Evolutionary conservation across 75 land plant genomes (phyloP).

Genomic region (Sequoiadendron giganteum): DNA sequence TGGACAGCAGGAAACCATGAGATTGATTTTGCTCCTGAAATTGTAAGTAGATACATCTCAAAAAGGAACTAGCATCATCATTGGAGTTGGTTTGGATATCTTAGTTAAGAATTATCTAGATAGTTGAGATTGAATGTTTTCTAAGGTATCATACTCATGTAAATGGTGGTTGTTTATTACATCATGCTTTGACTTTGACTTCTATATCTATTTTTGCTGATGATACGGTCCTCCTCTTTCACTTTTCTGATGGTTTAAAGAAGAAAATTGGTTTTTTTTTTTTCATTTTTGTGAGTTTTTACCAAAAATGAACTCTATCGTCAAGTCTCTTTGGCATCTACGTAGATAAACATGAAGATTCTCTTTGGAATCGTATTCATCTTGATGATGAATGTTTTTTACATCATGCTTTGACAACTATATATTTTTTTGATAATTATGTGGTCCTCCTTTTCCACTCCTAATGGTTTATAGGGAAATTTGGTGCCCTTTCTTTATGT

Average conservation of each 20-base stretch:
- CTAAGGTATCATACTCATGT: too few relatives aligned
- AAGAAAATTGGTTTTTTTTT: conserved; percentile 15
- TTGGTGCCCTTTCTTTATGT: background rate
- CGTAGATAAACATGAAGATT: background rate
- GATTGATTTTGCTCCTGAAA: conserved; percentile 42
- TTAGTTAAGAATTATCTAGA: background rate
- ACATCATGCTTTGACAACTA: background rate
- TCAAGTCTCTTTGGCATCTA: conserved; percentile 11
- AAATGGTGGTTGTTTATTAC: too few relatives aligned
- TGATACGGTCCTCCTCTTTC: too few relatives aligned
- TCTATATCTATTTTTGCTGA: too few relatives aligned
- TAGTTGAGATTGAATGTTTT: too few relatives aligned
- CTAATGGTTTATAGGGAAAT: background rate
- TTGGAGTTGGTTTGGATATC: background rate
- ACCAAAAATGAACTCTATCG: background rate
- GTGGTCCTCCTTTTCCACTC: background rate
- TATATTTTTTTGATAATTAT: background rate
- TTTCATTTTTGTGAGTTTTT: background rate
- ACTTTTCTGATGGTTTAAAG: background rate
- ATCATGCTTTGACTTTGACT: too few relatives aligned
- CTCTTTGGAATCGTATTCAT: background rate
- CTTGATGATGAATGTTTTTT: background rate
- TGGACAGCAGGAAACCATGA: conserved; percentile 64
- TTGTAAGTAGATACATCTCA: conserved; percentile 20
- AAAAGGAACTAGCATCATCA: background rate